Percentiles rank a stretch among this genome's conserved stretches.
Evolutionary conservation across 2,329 filamentous ascomycete species (phyloP).

Genomic region (Amesomyces nigricolor): DNA sequence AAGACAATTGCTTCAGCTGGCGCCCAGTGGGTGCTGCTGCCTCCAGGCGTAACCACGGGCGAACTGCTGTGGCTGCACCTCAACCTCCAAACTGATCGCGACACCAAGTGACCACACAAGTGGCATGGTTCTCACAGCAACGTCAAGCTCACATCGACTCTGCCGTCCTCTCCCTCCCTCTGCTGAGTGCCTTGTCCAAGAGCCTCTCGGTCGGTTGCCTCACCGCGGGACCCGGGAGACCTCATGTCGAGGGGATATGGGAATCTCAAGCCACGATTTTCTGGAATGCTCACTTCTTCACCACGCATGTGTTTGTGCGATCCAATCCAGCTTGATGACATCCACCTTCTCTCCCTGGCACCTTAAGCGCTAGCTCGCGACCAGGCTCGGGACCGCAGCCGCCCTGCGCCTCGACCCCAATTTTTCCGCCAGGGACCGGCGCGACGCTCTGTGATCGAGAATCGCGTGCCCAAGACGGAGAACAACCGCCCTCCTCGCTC

Average conservation of each 20-base stretch:
- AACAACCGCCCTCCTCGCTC: neutral
- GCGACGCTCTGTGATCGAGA: neutral
- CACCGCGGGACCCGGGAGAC: neutral
- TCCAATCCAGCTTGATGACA: no score
- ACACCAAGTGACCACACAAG: no score
- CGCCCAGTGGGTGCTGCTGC: slow-evolving; percentile 6
- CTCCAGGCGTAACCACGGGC: slow-evolving; percentile 15
- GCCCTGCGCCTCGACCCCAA: slow-evolving; percentile 23
- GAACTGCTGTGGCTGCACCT: slow-evolving; percentile 10
- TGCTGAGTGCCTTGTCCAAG: neutral
- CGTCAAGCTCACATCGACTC: no score
- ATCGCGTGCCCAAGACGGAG: neutral
- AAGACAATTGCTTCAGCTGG: neutral
- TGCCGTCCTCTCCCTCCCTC: no score
- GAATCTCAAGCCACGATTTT: no score
- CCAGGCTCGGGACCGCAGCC: slow-evolving; percentile 22
- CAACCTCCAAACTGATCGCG: no score
- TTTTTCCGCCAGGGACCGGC: neutral
- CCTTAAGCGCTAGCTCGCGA: neutral
- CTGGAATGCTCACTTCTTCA: no score
- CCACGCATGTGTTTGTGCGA: no score
- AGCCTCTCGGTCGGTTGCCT: neutral
- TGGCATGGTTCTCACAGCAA: neutral
- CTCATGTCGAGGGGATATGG: no score
- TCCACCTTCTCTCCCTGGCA: neutral